A percentile compares a stretch with the other conserved stretches of the same genome.
Conservation (phyloP, 2,329 filamentous ascomycete genomes). For the Sclerotinia glacialis region DNA sequence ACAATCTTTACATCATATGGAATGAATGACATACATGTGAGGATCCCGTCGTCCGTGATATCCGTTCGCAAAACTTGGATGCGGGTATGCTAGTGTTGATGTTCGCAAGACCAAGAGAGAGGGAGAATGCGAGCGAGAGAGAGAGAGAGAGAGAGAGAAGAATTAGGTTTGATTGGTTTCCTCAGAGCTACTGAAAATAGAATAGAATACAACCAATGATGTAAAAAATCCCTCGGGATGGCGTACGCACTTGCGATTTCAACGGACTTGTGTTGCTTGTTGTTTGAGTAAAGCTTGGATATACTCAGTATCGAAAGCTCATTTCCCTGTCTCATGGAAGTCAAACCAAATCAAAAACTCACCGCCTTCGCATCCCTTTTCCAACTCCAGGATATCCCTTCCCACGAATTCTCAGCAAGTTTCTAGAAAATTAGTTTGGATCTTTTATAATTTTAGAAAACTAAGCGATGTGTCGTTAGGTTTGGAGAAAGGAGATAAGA, state of each 20-base stretch:
- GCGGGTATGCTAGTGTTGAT: not conserved
- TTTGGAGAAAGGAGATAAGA: not conserved
- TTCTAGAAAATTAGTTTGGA: conserved; percentile 14
- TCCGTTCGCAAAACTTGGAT: not conserved
- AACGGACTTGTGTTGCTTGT: not conserved
- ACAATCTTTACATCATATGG: not conserved
- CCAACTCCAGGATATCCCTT: conserved; percentile 3
- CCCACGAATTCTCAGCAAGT: not conserved
- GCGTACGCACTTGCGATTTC: not conserved
- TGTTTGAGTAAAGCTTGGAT: conserved; percentile 2
- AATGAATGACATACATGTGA: not conserved
- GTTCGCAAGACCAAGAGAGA: not conserved
- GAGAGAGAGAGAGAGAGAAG: too few species aligned
- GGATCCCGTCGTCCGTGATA: not conserved
- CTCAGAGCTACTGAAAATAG: conserved; percentile 8
- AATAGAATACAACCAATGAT: too few species aligned
- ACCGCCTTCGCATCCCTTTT: conserved; percentile 10
- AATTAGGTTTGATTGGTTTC: not conserved
- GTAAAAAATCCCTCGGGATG: too few species aligned
- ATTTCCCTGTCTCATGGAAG: not conserved
- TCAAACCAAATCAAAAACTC: not conserved
- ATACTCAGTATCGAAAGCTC: not conserved
- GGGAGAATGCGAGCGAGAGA: too few species aligned
- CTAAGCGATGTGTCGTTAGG: not conserved
- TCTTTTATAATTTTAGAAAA: not conserved